Percentiles rank a stretch among this genome's conserved stretches.
Conservation (phyloP, 257 asterid species). For the Salvia splendens region DNA sequence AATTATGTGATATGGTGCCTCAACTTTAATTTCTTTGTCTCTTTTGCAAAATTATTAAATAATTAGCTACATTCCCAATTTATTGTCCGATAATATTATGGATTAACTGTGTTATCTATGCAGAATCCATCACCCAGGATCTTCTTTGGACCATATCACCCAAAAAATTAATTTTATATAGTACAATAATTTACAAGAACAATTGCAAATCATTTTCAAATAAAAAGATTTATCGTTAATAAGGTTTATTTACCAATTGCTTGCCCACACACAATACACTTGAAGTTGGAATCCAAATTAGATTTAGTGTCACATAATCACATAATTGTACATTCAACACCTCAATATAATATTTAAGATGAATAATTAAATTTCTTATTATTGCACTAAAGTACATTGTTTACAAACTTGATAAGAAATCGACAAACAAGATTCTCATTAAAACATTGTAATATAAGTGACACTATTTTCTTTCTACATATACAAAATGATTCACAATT, state of each 20-base stretch:
- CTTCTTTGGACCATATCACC: background rate
- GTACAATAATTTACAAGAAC: no score
- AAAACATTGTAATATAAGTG: no score
- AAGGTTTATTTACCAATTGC: no score
- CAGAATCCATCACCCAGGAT: constrained; percentile 3
- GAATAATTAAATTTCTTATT: background rate
- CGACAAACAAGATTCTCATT: no score
- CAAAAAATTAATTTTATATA: background rate
- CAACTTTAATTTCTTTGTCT: background rate
- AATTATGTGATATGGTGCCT: background rate
- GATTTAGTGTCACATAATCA: constrained; percentile 7
- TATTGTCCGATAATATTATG: background rate
- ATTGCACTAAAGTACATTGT: background rate
- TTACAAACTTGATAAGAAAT: background rate
- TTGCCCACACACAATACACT: no score
- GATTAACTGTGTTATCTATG: background rate
- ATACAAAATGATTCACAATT: background rate
- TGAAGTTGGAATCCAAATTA: background rate
- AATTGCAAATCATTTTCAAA: no score
- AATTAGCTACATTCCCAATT: background rate
- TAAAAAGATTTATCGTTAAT: no score
- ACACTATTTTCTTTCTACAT: background rate
- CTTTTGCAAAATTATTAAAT: background rate
- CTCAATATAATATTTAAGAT: background rate
- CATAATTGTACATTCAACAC: background rate